phyloP scores from a whole-genome alignment of 2,329 filamentous ascomycete genomes.

The Colletotrichum eleusines region DNA sequence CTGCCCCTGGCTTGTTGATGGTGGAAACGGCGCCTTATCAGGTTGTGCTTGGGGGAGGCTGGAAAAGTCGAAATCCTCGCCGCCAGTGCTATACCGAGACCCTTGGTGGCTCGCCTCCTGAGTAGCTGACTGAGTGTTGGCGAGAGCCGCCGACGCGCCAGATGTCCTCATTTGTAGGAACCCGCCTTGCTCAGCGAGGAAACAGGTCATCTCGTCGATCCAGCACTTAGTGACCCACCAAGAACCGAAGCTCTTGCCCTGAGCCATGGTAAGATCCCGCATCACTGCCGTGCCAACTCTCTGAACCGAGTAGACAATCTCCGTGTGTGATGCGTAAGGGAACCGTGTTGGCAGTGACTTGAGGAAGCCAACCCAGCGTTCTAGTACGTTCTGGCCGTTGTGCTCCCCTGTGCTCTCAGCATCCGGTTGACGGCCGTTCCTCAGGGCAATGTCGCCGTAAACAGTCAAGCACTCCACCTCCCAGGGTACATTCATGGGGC shows the following conservation, averaged over 20 bases:
- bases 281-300: constrained; percentile 81
- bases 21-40: constrained; percentile 63
- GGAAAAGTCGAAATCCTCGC: constrained; percentile 60
- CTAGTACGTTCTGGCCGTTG: constrained; percentile 75
- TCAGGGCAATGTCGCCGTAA: constrained; percentile 67
- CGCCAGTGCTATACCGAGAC: constrained; percentile 59
- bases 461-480: constrained; percentile 72
- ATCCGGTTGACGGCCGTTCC: constrained; percentile 58
- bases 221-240: constrained; percentile 98
- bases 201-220: constrained; percentile 93
- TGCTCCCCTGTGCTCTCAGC: constrained; percentile 53
- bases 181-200: constrained; percentile 89
- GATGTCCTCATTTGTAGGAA: constrained; percentile 76
- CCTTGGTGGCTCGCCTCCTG: constrained; percentile 53
- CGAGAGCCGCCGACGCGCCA: constrained; percentile 47
- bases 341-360: constrained; percentile 77
- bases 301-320: constrained; percentile 82
- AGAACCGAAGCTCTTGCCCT: constrained; percentile 85
- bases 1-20: constrained; percentile 58
- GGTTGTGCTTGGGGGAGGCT: constrained; percentile 63
- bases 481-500: constrained; percentile 75
- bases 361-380: constrained; percentile 82
- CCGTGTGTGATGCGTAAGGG: constrained; percentile 77
- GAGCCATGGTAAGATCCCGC: constrained; percentile 82
- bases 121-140: constrained; percentile 51